Base-by-base conservation (phyloP, 106 monocot genomes). In the Platanthera zijinensis region DNA sequence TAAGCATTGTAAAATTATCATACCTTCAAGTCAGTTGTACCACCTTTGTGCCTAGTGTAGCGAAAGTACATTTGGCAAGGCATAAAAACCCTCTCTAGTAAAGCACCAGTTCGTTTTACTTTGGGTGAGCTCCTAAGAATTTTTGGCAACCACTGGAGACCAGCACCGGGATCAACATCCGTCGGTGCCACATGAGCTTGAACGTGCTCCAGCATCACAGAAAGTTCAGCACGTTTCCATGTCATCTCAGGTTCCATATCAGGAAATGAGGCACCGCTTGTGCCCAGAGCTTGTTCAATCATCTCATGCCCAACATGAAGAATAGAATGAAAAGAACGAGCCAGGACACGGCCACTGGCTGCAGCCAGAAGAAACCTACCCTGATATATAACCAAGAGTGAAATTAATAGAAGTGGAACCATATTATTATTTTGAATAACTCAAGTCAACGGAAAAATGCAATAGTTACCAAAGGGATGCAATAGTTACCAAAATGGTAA, bases 111-210 rank as follows among this genome's bases (percentile, higher is more conserved):
- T 8, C 99, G 84, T 71, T 99, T 99, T 83, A 94, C 84, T 86
- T 92, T 86, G 69, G 91, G 89, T 79, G 93, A 91, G 72, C 79
- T 91, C 71, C 88, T 86, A 61, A 82, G 84, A 77, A 99, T 99
- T 83, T 94, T 92, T 45, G 94, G 94, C 59, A 99, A 75, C 99
- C 99, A 99, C 75, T 99, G 99, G 72, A 99, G 86, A 39, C 99
- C 94, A 84, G 99, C 99, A 82, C 99, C 99, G 61, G 99, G 99
- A 82, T 99, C 99, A 76, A 99, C 92, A 88, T 99, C 99, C 61
- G 99, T 99, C 64, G 99, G 99, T 78, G 99, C 99, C 48, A 99
- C 99, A 85, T 99, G 99, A 77, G 99, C 93, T 82, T 99, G 99
- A 76, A 94, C 99, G 56, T 94, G 92, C 74, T 99, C 88, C 45